Percentiles rank a stretch among this genome's conserved stretches.
Conservation (phyloP, 345 rosid species). For the Reutealis trisperma region DNA sequence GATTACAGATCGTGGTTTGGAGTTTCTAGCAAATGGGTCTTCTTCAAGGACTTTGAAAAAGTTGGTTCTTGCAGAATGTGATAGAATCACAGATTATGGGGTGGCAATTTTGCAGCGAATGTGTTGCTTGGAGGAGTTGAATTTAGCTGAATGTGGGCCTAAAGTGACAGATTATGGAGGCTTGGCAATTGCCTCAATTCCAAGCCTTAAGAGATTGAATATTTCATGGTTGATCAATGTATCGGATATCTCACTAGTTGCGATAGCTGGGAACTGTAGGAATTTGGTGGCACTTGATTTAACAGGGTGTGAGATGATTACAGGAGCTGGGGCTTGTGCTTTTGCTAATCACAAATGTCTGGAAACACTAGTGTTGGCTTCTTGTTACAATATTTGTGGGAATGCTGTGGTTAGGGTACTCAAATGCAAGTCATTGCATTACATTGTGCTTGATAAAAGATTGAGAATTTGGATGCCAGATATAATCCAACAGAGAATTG, state of each 20-base stretch:
- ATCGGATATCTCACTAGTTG: constrained; percentile 36
- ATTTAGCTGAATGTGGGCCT: constrained; percentile 48
- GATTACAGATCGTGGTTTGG: constrained; percentile 41
- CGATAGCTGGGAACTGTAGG: constrained; percentile 36
- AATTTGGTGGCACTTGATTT: constrained; percentile 39
- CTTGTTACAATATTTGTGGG: constrained; percentile 25
- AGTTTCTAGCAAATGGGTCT: constrained; percentile 34
- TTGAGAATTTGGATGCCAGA: constrained; percentile 37
- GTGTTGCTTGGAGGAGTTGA: constrained; percentile 48
- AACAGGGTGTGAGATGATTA: constrained; percentile 46
- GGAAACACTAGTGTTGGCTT: constrained; percentile 38
- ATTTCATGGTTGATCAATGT: constrained; percentile 50
- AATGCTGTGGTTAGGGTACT: constrained; percentile 30
- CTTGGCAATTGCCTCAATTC: constrained; percentile 29
- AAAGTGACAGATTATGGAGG: constrained; percentile 46
- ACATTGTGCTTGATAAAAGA: constrained; percentile 37
- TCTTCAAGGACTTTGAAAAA: constrained; percentile 35
- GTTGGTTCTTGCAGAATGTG: constrained; percentile 44
- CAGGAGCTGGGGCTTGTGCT: constrained; percentile 37
- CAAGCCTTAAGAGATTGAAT: constrained; percentile 36
- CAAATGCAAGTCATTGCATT: constrained; percentile 32
- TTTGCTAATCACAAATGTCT: constrained; percentile 33
- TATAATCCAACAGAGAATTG: constrained; percentile 22
- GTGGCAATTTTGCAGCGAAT: constrained; percentile 33
- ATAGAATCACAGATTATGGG: constrained; percentile 41